A percentile compares a stretch with the other conserved stretches of the same genome.
These are phyloP conservation scores for Diaporthe australafricana DNA, from an alignment of 2,329 filamentous ascomycete genomes.

Conservation along the genomic window DNA sequence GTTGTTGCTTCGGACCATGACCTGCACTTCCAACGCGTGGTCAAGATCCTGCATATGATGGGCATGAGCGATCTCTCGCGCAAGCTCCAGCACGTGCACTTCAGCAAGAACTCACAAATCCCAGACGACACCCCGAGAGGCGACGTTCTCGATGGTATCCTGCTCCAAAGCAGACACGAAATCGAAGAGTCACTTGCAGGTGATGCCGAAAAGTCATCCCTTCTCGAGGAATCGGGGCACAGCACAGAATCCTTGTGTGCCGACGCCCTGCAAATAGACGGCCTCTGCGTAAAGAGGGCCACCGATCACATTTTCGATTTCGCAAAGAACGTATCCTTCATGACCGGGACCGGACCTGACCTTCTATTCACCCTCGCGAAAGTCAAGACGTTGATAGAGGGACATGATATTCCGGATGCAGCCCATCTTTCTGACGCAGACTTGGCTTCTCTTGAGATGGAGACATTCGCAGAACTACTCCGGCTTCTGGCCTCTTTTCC, in stretches of 20 bases:
- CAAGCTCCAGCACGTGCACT: slow-evolving; percentile 53
- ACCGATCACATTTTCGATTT: slow-evolving; percentile 73
- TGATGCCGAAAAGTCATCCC: neutral
- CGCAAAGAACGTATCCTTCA: slow-evolving; percentile 78
- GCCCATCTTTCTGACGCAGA: slow-evolving; percentile 35
- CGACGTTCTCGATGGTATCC: slow-evolving; percentile 32
- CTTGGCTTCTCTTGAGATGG: slow-evolving; percentile 42
- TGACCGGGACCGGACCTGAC: slow-evolving; percentile 80
- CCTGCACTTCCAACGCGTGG: slow-evolving; percentile 48
- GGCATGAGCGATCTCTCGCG: slow-evolving; percentile 46
- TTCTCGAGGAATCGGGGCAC: neutral
- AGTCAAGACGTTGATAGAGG: slow-evolving; percentile 50
- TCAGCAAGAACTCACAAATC: slow-evolving; percentile 51
- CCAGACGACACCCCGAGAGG: neutral
- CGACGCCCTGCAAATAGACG: slow-evolving; percentile 78
- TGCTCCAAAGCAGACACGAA: slow-evolving; percentile 53
- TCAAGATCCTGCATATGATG: slow-evolving; percentile 51
- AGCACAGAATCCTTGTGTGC: slow-evolving; percentile 62
- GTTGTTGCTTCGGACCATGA: slow-evolving; percentile 52
- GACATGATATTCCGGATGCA: slow-evolving; percentile 26
- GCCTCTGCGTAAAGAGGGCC: slow-evolving; percentile 72
- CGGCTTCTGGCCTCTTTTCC: slow-evolving; percentile 73
- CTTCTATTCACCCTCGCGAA: slow-evolving; percentile 78
- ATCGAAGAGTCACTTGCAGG: slow-evolving; percentile 40
- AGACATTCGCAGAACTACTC: slow-evolving; percentile 68